Evolutionary conservation across 2,329 filamentous ascomycete genomes (phyloP).

Genomic region (Ampelomyces quisqualis): DNA sequence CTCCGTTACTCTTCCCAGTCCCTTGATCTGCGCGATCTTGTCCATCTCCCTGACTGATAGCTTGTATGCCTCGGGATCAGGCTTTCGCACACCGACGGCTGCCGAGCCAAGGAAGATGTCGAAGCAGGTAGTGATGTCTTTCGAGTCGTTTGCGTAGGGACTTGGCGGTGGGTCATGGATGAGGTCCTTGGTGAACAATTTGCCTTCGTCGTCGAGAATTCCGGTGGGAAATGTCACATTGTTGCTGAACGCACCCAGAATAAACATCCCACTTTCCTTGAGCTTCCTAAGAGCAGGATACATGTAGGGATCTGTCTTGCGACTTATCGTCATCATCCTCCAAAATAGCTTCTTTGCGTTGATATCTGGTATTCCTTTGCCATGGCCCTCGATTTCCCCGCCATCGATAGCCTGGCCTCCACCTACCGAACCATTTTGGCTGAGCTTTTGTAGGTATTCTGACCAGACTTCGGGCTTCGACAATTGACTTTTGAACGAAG

Average conservation of each 20-base stretch:
- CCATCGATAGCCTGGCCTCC: constrained; percentile 35
- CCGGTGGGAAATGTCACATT: constrained; percentile 81
- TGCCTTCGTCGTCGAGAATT: constrained; percentile 63
- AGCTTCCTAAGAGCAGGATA: constrained; percentile 75
- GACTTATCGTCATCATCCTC: constrained; percentile 81
- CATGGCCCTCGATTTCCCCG: constrained; percentile 50
- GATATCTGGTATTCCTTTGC: constrained; percentile 60
- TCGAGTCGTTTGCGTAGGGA: constrained; percentile 29
- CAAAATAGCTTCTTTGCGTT: constrained; percentile 81
- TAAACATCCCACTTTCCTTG: constrained; percentile 46
- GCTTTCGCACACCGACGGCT: constrained; percentile 84
- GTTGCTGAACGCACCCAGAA: constrained; percentile 80
- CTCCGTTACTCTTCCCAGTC: constrained; percentile 56
- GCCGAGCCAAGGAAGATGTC: constrained; percentile 87
- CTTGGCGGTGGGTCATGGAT: constrained; percentile 21
- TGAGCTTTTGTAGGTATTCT: constrained; percentile 51
- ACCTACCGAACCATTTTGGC: constrained; percentile 16
- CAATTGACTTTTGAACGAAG: constrained; percentile 73
- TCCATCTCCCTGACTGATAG: constrained; percentile 68
- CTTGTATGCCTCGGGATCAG: constrained; percentile 77
- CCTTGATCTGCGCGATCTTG: constrained; percentile 60
- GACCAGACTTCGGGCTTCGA: constrained; percentile 67
- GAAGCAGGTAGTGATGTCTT: constrained; percentile 66
- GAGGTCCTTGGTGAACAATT: constrained; percentile 42
- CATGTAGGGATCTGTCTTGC: constrained; percentile 80